Evolutionary conservation across 2,329 filamentous ascomycete species (phyloP).

Genomic region (Zymoseptoria tritici): DNA sequence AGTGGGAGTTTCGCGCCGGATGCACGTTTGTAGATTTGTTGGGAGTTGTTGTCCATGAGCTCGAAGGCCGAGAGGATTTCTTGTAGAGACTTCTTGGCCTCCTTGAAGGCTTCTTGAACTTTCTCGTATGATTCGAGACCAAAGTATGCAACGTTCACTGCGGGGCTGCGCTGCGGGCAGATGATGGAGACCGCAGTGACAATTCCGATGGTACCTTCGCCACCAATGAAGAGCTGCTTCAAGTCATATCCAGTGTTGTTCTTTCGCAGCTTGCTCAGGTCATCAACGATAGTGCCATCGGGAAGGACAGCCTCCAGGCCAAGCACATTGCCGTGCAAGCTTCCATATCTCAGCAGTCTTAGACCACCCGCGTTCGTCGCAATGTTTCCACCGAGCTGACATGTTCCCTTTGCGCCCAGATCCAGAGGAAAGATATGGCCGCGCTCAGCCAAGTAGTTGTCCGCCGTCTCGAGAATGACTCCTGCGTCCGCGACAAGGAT

Average conservation of each 20-base stretch:
- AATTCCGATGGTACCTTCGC: conserved; percentile 89
- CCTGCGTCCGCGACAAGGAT: conserved; percentile 86
- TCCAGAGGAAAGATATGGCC: conserved; percentile 92
- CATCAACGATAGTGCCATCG: conserved; percentile 85
- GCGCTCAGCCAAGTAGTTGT: conserved; percentile 74
- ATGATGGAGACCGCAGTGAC: conserved; percentile 85
- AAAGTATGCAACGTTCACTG: conserved; percentile 92
- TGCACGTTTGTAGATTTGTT: conserved; percentile 66
- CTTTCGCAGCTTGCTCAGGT: conserved; percentile 81
- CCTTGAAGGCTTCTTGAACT: conserved; percentile 74
- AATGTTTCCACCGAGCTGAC: conserved; percentile 92
- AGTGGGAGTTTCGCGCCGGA: conserved; percentile 73
- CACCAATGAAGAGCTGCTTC: conserved; percentile 94
- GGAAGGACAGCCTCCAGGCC: conserved; percentile 90
- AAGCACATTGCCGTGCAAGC: conserved; percentile 84
- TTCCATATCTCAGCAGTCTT: conserved; percentile 83
- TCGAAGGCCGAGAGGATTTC: conserved; percentile 98
- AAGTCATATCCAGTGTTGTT: conserved; percentile 99
- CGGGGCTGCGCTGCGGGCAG: conserved; percentile 78
- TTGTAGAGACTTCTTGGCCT: conserved; percentile 81
- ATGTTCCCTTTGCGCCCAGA: conserved; percentile 94
- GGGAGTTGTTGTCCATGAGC: conserved; percentile 83
- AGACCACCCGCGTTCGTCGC: conserved; percentile 92
- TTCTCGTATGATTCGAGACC: conserved; percentile 86
- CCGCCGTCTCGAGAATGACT: conserved; percentile 80